phyloP scores from a whole-genome alignment of 306 rosid genomes.

The Herpetospermum pedunculosum region DNA sequence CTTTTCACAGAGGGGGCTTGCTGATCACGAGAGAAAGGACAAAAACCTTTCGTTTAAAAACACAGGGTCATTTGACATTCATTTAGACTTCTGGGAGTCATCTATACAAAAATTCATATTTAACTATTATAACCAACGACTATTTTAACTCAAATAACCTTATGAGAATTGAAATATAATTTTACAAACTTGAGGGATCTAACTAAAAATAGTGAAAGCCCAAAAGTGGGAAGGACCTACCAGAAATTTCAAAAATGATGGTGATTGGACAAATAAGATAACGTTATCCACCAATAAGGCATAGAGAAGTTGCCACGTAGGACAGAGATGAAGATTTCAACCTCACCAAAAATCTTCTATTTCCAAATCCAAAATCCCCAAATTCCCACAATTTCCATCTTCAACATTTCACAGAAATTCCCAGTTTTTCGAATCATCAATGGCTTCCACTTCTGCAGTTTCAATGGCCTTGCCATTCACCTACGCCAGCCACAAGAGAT shows the following conservation, averaged over 20 bases:
- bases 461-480: constrained; percentile 33
- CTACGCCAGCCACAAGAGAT: not conserved
- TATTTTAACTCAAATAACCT: too few species aligned
- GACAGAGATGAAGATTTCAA: constrained; percentile 29
- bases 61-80: too few species aligned
- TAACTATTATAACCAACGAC: too few species aligned
- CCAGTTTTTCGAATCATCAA: constrained; percentile 7
- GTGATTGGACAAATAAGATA: constrained; percentile 46
- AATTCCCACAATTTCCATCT: not conserved
- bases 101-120: too few species aligned
- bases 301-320: constrained; percentile 57
- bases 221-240: not conserved
- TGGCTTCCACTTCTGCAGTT: constrained; percentile 74
- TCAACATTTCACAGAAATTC: not conserved
- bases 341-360: constrained; percentile 12
- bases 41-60: too few species aligned
- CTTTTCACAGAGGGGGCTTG: too few species aligned
- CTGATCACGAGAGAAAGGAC: too few species aligned
- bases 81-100: too few species aligned
- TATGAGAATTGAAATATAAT: too few species aligned
- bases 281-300: constrained; percentile 37
- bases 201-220: too few species aligned
- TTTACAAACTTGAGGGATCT: too few species aligned
- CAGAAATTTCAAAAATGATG: constrained; percentile 5
- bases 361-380: constrained; percentile 7